Percentiles rank a stretch among this genome's conserved stretches.
Evolutionary conservation across 2,329 filamentous ascomycete species (phyloP).

Genomic region (Fusarium albosuccineum): DNA sequence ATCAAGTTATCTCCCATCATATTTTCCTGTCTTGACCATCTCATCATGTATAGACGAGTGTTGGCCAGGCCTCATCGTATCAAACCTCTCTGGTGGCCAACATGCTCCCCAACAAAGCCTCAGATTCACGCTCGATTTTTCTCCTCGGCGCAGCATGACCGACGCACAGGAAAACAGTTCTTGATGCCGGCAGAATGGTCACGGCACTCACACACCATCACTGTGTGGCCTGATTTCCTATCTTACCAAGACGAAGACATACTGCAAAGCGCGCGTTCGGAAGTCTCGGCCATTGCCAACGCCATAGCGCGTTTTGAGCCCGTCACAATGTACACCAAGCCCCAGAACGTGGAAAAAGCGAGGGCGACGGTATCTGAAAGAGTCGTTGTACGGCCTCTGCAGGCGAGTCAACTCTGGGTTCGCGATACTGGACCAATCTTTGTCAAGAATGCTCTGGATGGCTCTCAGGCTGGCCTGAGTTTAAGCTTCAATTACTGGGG

Average conservation of each 20-base stretch:
- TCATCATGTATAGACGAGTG: background rate
- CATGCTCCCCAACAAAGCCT: background rate
- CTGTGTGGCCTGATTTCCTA: constrained; percentile 24
- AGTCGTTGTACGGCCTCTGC: constrained; percentile 13
- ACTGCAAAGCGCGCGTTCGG: constrained; percentile 19
- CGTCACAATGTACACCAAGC: constrained; percentile 40
- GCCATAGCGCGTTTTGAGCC: constrained; percentile 45
- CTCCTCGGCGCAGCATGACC: background rate
- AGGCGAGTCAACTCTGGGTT: constrained; percentile 45
- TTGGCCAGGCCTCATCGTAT: background rate
- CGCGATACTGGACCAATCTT: constrained; percentile 47
- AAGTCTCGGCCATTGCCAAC: constrained; percentile 44
- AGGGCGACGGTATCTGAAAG: constrained; percentile 10
- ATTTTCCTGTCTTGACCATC: background rate
- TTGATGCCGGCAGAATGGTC: constrained; percentile 36
- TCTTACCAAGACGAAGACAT: constrained; percentile 3
- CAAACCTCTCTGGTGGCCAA: too few species aligned
- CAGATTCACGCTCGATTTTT: background rate
- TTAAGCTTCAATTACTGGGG: constrained; percentile 51
- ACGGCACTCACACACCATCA: constrained; percentile 26
- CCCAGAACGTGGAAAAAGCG: constrained; percentile 5
- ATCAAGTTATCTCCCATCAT: too few species aligned
- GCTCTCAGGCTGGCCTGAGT: constrained; percentile 33
- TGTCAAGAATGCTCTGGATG: constrained; percentile 17
- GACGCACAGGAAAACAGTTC: background rate